Evolutionary conservation across 345 rosid species (phyloP).

Genomic region (Syzygium aromaticum): DNA sequence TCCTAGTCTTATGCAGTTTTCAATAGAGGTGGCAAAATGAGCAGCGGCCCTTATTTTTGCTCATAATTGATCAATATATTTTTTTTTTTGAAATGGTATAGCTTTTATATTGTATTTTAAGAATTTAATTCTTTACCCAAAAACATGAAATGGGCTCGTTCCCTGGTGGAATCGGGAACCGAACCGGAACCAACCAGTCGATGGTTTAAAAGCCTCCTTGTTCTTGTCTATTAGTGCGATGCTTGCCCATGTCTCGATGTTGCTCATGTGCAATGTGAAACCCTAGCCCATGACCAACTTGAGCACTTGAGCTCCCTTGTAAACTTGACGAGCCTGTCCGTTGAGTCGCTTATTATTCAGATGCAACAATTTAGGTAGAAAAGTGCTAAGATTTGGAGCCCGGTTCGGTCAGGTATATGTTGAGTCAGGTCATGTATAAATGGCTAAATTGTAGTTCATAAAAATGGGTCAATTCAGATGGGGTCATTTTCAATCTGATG

Average conservation of each 20-base stretch:
- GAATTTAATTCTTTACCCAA: neutral
- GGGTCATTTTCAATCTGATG: rapidly evolving
- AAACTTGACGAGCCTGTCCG: neutral
- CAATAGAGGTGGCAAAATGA: neutral
- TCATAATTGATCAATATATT: neutral
- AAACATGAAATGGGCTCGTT: neutral
- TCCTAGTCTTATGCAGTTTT: neutral
- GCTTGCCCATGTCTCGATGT: neutral
- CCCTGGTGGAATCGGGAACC: neutral
- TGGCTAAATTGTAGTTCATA: neutral
- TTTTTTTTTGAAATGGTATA: neutral
- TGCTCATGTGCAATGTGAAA: neutral
- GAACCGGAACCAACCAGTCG: neutral
- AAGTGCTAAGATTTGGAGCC: neutral
- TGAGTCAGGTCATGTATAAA: too few species aligned
- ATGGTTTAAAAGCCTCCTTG: neutral
- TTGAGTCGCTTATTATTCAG: neutral
- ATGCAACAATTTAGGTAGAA: neutral
- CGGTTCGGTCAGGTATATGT: neutral
- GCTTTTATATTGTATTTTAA: neutral
- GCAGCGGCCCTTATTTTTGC: neutral
- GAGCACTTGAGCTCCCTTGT: neutral
- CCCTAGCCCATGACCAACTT: neutral
- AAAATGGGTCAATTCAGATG: neutral
- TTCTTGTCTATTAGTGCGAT: neutral